These are phyloP conservation scores for Jamesozyma spencerorum DNA, from an alignment of 805 yeast genomes.

Conservation along the genomic window DNA sequence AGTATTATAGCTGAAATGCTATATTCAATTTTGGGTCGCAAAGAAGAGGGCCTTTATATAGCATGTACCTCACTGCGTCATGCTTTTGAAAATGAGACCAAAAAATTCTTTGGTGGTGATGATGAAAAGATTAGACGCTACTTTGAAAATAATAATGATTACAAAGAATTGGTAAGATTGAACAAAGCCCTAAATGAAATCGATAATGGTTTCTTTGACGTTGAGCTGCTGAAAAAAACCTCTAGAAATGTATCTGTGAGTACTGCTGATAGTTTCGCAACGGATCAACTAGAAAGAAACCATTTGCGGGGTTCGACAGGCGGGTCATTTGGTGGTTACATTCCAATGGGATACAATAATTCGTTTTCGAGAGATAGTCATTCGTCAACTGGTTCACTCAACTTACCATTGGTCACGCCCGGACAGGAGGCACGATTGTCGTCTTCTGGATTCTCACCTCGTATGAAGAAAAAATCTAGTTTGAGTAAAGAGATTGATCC, in stretches of 20 bases:
- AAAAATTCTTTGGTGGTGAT: constrained; percentile 19
- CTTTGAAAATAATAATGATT: constrained; percentile 21
- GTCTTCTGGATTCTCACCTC: constrained; percentile 6
- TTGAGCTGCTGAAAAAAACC: constrained; percentile 39
- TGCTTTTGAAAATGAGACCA: constrained; percentile 18
- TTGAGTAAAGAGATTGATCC: constrained; percentile 20
- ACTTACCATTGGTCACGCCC: constrained; percentile 9
- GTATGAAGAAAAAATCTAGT: constrained; percentile 20
- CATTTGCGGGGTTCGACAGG: constrained; percentile 1
- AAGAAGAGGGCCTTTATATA: constrained; percentile 41
- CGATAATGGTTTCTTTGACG: constrained; percentile 49
- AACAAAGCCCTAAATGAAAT: constrained; percentile 47
- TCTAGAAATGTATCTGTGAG: constrained; percentile 25
- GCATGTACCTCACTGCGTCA: constrained; percentile 20
- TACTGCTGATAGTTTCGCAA: constrained; percentile 19
- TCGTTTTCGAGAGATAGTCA: constrained; percentile 18
- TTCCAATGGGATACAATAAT: constrained; percentile 2
- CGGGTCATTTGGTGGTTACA: neutral
- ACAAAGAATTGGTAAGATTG: constrained; percentile 37
- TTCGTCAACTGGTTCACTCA: constrained; percentile 17
- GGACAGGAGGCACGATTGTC: constrained; percentile 9
- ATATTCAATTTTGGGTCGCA: constrained; percentile 59
- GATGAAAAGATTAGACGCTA: constrained; percentile 15
- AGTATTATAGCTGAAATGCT: constrained; percentile 60
- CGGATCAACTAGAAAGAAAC: constrained; percentile 2